These are phyloP conservation scores for Colletotrichum musicola DNA, from an alignment of 2,329 filamentous ascomycete species.

Conservation along the genomic window DNA sequence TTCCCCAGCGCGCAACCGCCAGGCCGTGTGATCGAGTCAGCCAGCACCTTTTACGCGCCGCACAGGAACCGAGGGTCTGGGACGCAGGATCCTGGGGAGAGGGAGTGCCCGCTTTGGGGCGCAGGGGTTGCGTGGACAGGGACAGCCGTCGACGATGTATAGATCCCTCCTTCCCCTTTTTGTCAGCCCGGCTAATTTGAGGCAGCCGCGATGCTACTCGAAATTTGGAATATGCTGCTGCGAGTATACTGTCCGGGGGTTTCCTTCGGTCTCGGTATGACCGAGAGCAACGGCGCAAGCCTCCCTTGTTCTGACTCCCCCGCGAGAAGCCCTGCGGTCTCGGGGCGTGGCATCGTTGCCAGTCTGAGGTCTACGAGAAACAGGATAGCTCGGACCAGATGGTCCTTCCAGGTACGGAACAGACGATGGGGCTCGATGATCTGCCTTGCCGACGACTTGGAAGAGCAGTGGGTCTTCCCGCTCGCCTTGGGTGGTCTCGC, in stretches of 20 bases:
- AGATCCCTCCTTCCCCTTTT: not conserved
- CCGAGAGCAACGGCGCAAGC: not conserved
- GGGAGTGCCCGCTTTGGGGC: not conserved
- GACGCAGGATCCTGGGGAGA: constrained; percentile 1
- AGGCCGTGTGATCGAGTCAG: not conserved
- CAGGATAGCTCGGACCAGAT: too few species aligned
- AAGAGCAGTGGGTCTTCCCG: too few species aligned
- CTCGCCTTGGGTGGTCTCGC: too few species aligned
- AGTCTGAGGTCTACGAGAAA: too few species aligned
- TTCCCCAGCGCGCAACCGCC: not conserved
- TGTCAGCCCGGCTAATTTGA: too few species aligned
- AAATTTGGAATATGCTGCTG: not conserved
- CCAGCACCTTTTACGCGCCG: not conserved
- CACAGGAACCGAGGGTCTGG: constrained; percentile 1
- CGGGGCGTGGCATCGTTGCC: too few species aligned
- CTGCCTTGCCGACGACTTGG: too few species aligned
- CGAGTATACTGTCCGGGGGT: not conserved
- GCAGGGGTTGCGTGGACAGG: not conserved
- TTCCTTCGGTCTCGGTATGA: not conserved
- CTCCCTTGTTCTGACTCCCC: too few species aligned
- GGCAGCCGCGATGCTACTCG: too few species aligned
- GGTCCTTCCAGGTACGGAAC: too few species aligned
- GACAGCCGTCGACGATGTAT: not conserved
- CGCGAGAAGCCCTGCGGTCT: too few species aligned
- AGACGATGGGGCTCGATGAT: too few species aligned